Evolutionary conservation across 495 filamentous ascomycete species (phyloP).

Genomic region (Wilcoxina mikolae): DNA sequence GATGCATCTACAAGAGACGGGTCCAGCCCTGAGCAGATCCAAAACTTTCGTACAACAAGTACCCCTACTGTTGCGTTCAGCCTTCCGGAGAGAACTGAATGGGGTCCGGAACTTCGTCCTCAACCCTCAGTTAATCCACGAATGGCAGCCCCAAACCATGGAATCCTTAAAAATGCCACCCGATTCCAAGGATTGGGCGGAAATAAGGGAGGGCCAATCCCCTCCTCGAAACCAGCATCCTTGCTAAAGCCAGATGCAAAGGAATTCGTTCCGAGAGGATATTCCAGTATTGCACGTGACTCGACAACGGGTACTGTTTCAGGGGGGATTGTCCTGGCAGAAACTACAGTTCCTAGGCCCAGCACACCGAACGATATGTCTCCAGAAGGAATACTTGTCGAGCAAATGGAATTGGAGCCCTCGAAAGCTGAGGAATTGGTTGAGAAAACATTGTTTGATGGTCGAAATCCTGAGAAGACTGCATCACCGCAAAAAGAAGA

Average conservation of each 20-base stretch:
- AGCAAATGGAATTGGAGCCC: not conserved
- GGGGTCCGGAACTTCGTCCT: not conserved
- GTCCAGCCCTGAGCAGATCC: too few species aligned
- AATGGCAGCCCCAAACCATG: not conserved
- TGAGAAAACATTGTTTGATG: not conserved
- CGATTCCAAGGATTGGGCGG: not conserved
- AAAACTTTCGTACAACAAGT: too few species aligned
- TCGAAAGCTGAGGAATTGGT: not conserved
- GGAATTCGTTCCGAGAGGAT: constrained; percentile 7
- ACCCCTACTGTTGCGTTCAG: constrained; percentile 2
- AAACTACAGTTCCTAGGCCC: not conserved
- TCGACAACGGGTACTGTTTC: not conserved
- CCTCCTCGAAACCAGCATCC: not conserved
- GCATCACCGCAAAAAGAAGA: not conserved
- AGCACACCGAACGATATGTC: not conserved
- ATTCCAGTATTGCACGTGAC: not conserved
- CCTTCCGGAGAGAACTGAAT: not conserved
- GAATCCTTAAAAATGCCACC: constrained; percentile 1
- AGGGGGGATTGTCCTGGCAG: not conserved
- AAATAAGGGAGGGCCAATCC: too few species aligned
- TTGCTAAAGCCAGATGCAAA: constrained; percentile 11
- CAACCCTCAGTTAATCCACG: constrained; percentile 2
- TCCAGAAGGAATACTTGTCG: not conserved
- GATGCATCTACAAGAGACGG: not conserved
- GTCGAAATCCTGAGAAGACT: not conserved